phyloP scores from a whole-genome alignment of 2,329 filamentous ascomycete species.

The Nemania bipapillata region DNA sequence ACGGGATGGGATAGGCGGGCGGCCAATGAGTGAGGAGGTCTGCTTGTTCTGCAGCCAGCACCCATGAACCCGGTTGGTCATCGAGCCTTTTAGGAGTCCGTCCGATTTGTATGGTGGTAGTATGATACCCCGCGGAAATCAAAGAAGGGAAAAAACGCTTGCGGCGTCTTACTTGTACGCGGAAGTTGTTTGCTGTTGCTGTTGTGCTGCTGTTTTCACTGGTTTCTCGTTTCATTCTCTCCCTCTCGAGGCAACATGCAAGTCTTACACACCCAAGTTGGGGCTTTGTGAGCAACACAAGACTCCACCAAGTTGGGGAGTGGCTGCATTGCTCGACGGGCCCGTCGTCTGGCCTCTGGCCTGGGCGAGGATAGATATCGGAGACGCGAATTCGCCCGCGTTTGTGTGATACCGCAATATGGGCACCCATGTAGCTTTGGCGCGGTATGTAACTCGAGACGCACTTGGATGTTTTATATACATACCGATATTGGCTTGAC shows the following conservation, averaged over 20 bases:
- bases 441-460: slow-evolving; percentile 10
- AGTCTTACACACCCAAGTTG: no score
- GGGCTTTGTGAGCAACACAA: neutral
- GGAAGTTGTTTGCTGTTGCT: neutral
- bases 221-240: neutral
- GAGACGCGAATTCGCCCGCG: neutral
- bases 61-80: slow-evolving; percentile 10
- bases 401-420: slow-evolving; percentile 7
- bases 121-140: neutral
- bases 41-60: neutral
- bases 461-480: neutral
- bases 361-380: neutral
- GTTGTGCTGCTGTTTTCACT: neutral
- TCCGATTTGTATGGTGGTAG: neutral
- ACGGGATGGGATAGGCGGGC: neutral
- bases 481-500: no score
- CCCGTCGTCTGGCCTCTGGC: neutral
- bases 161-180: neutral
- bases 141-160: neutral
- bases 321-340: neutral
- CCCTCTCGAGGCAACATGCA: neutral
- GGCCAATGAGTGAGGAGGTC: slow-evolving; percentile 4
- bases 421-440: slow-evolving; percentile 1
- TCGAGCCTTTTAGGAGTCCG: neutral
- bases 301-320: neutral